A percentile compares a stretch with the other conserved stretches of the same genome.
These are phyloP conservation scores for Populus pruinosa DNA, from an alignment of 345 rosid genomes.

Conservation along the genomic window DNA sequence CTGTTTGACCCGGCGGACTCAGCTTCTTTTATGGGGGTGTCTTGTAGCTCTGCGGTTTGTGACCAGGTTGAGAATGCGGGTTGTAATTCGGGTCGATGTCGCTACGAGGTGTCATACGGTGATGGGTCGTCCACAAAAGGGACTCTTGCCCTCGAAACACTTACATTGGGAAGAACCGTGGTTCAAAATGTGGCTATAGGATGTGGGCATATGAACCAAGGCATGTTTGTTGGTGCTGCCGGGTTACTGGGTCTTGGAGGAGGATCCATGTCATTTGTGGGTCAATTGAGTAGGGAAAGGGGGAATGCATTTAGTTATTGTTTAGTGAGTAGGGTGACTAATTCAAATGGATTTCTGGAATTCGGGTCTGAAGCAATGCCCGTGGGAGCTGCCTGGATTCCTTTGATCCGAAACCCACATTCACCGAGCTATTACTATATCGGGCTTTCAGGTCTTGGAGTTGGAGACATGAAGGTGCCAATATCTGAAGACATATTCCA, in stretches of 20 bases:
- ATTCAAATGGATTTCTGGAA: slow-evolving; percentile 62
- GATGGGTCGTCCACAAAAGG: slow-evolving; percentile 96
- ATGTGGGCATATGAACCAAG: slow-evolving; percentile 83
- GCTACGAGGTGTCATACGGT: slow-evolving; percentile 87
- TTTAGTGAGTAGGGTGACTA: slow-evolving; percentile 67
- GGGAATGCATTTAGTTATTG: slow-evolving; percentile 94
- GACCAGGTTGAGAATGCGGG: slow-evolving; percentile 68
- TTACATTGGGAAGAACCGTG: slow-evolving; percentile 58
- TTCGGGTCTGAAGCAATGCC: slow-evolving; percentile 81
- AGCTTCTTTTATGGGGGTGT: slow-evolving; percentile 64
- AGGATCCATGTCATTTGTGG: slow-evolving; percentile 82
- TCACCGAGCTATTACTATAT: slow-evolving; percentile 79
- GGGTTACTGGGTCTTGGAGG: slow-evolving; percentile 90
- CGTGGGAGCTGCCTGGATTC: slow-evolving; percentile 91
- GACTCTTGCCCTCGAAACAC: slow-evolving; percentile 77
- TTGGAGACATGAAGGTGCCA: slow-evolving; percentile 60
- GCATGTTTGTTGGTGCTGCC: slow-evolving; percentile 94
- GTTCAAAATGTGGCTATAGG: slow-evolving; percentile 80
- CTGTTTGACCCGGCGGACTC: slow-evolving; percentile 82
- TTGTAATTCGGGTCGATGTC: slow-evolving; percentile 72
- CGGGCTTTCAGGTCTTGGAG: slow-evolving; percentile 78
- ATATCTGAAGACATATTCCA: slow-evolving; percentile 54
- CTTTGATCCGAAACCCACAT: slow-evolving; percentile 66
- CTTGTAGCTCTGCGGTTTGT: slow-evolving; percentile 76
- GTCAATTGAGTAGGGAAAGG: slow-evolving; percentile 80